Percentiles rank a stretch among this genome's conserved stretches.
These are phyloP conservation scores for Kluyveromyces aestuarii DNA, from an alignment of 805 yeast species.

Conservation along the genomic window DNA sequence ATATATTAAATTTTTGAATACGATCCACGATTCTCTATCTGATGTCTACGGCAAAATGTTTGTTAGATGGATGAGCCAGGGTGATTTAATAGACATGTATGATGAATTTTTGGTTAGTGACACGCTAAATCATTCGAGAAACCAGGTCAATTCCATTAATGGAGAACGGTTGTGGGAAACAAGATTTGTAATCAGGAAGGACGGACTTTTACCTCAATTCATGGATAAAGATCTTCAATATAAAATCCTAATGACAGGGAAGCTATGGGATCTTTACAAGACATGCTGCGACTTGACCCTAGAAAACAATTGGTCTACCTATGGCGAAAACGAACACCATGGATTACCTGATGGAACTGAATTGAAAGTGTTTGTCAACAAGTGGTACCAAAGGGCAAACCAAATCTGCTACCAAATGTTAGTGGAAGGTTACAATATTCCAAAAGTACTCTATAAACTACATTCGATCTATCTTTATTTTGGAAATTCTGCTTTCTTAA, in stretches of 20 bases:
- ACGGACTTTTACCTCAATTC: conserved; percentile 66
- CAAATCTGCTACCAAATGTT: conserved; percentile 46
- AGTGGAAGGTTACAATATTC: conserved; percentile 50
- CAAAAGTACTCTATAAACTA: conserved; percentile 37
- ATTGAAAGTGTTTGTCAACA: conserved; percentile 46
- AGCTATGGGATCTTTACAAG: conserved; percentile 56
- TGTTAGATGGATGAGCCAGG: conserved; percentile 70
- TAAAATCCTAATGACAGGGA: conserved; percentile 75
- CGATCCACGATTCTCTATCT: conserved; percentile 51
- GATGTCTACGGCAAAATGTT: conserved; percentile 56
- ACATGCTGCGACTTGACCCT: conserved; percentile 20
- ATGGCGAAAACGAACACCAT: not conserved
- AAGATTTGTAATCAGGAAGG: conserved; percentile 62
- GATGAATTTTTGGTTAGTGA: conserved; percentile 71
- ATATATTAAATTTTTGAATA: conserved; percentile 37
- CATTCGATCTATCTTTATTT: conserved; percentile 46
- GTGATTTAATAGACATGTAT: conserved; percentile 67
- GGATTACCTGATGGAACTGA: conserved; percentile 30
- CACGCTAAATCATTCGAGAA: conserved; percentile 14
- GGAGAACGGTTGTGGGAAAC: conserved; percentile 66
- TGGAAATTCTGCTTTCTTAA: conserved; percentile 19
- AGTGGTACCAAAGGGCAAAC: conserved; percentile 64
- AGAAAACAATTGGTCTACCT: not conserved
- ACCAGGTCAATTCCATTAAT: conserved; percentile 18
- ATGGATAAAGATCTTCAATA: conserved; percentile 42